Evolutionary conservation across 2,329 filamentous ascomycete species (phyloP).

Genomic region (Diplodia sapinea): DNA sequence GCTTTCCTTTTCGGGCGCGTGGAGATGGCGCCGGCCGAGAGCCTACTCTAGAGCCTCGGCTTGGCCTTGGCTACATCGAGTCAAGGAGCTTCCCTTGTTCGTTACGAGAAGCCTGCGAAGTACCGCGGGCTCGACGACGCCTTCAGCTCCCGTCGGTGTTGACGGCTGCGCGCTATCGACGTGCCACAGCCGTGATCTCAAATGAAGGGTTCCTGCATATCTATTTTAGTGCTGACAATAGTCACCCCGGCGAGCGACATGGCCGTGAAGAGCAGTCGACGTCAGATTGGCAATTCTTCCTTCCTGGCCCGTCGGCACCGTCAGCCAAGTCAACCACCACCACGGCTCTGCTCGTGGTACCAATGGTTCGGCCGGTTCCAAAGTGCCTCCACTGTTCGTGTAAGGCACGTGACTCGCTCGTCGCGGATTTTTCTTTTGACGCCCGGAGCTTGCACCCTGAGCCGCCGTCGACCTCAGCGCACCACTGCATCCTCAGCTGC

Average conservation of each 20-base stretch:
- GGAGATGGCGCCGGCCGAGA: not conserved
- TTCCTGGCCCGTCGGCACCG: too few relatives aligned
- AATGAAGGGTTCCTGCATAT: constrained; percentile 28
- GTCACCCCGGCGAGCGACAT: not conserved
- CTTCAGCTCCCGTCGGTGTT: constrained; percentile 15
- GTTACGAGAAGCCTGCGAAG: not conserved
- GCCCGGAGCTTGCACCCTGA: not conserved
- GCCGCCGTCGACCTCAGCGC: not conserved
- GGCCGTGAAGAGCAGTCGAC: constrained; percentile 2
- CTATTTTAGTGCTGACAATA: constrained; percentile 28
- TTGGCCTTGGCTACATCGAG: not conserved
- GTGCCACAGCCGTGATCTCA: constrained; percentile 11
- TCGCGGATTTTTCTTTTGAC: not conserved
- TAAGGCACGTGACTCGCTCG: not conserved
- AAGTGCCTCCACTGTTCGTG: not conserved
- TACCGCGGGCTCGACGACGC: not conserved
- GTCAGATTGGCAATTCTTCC: not conserved
- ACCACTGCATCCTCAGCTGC: not conserved
- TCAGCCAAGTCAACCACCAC: not conserved
- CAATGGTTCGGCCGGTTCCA: not conserved
- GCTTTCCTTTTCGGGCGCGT: not conserved
- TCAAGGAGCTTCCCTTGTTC: not conserved
- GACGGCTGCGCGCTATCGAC: constrained; percentile 18
- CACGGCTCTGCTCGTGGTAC: not conserved
- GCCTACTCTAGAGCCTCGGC: not conserved